Percentiles rank a stretch among this genome's conserved stretches.
phyloP scores from a whole-genome alignment of 2,329 filamentous ascomycete genomes.

The Colletotrichum sp. region DNA sequence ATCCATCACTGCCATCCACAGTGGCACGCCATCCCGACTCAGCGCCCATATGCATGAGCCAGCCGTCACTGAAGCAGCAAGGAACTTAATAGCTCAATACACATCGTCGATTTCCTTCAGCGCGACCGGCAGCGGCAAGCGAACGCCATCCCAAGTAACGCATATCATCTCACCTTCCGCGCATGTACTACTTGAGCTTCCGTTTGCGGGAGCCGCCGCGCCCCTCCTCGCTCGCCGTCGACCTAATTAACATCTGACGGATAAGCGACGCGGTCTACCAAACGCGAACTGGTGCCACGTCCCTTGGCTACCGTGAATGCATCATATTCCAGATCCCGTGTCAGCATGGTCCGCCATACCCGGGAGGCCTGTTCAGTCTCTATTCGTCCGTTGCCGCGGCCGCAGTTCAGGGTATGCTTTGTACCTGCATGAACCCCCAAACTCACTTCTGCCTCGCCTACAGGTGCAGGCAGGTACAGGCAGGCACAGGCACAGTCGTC shows the following conservation, averaged over 20 bases:
- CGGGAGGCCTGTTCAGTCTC: not conserved
- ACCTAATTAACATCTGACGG: not conserved
- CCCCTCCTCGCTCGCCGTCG: not conserved
- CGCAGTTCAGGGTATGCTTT: not conserved
- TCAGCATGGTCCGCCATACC: not conserved
- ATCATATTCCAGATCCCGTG: not conserved
- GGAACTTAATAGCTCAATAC: not conserved
- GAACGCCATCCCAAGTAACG: not conserved
- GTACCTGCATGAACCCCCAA: not conserved
- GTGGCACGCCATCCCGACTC: not conserved
- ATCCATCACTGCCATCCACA: not conserved
- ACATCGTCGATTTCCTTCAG: not conserved
- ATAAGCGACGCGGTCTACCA: not conserved
- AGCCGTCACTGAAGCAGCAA: not conserved
- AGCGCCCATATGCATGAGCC: not conserved
- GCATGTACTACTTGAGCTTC: not conserved
- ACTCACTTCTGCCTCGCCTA: not conserved
- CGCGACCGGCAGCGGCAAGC: not conserved
- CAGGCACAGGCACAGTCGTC: not conserved
- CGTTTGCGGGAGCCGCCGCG: not conserved
- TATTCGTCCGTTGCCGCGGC: not conserved
- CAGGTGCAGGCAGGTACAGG: not conserved
- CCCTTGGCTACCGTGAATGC: not conserved
- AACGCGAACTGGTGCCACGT: not conserved
- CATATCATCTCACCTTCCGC: not conserved